These are phyloP conservation scores for Pseudohyphozyma bogoriensis DNA, from an alignment of 768 basidiomycete genomes.

Conservation along the genomic window DNA sequence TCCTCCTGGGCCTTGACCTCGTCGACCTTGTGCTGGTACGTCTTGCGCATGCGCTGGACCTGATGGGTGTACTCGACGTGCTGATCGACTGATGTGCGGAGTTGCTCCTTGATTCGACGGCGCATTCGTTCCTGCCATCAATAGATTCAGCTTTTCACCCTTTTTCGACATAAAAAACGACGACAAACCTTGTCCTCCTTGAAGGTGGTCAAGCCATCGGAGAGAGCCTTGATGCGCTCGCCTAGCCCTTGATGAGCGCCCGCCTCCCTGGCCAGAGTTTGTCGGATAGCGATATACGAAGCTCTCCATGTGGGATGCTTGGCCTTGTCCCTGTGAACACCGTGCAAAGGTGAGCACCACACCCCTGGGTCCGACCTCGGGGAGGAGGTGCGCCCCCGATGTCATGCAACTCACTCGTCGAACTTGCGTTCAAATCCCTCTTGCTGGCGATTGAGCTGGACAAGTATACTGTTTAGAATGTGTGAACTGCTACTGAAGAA, in stretches of 20 bases:
- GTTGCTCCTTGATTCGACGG: slow-evolving; percentile 27
- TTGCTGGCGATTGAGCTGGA: not conserved
- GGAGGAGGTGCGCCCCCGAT: too few species aligned
- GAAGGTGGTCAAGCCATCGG: slow-evolving; percentile 15
- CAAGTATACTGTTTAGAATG: not conserved
- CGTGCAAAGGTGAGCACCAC: not conserved
- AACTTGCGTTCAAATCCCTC: too few species aligned
- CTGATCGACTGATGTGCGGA: slow-evolving; percentile 15
- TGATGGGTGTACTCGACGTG: slow-evolving; percentile 27
- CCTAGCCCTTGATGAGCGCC: slow-evolving; percentile 3
- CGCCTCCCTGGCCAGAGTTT: slow-evolving; percentile 14
- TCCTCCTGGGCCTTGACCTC: slow-evolving; percentile 26
- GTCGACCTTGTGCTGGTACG: slow-evolving; percentile 32
- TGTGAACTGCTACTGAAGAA: not conserved
- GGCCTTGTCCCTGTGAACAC: not conserved
- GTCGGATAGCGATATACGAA: slow-evolving; percentile 9
- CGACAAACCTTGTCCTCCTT: slow-evolving; percentile 9
- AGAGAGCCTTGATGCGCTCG: slow-evolving; percentile 2
- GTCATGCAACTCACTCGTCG: too few species aligned
- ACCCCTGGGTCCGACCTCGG: not conserved
- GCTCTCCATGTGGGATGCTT: not conserved
- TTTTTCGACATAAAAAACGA: not conserved
- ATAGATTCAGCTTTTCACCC: not conserved
- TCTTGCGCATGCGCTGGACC: slow-evolving; percentile 18
- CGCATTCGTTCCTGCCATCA: slow-evolving; percentile 25